Percentiles rank a stretch among this genome's conserved stretches.
Evolutionary conservation across 352 stramenopile genomes (phyloP).

Genomic region (Thraustochytrium sp.): DNA sequence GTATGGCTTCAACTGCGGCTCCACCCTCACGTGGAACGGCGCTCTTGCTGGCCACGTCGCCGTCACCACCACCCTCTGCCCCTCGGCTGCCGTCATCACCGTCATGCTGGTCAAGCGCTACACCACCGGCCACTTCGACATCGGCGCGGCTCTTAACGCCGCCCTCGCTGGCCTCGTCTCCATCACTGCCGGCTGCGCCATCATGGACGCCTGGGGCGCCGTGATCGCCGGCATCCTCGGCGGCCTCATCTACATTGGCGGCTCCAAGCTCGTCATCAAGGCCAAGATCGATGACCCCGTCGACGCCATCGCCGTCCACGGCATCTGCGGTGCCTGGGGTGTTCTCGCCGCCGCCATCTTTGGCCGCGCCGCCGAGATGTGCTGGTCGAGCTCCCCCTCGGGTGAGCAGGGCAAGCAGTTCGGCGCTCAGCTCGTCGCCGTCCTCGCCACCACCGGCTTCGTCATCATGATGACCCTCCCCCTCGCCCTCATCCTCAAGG

Average conservation of each 20-base stretch:
- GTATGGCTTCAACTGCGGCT: slow-evolving; percentile 55
- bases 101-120: slow-evolving; percentile 10
- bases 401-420: slow-evolving; percentile 5
- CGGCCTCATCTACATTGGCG: slow-evolving; percentile 11
- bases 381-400: not conserved
- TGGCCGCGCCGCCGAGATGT: not conserved
- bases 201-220: slow-evolving; percentile 3
- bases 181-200: slow-evolving; percentile 42
- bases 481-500: slow-evolving; percentile 40
- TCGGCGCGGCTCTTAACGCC: slow-evolving; percentile 40
- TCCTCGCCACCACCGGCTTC: not conserved
- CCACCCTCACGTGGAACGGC: slow-evolving; percentile 33
- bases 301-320: slow-evolving; percentile 40
- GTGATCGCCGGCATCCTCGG: slow-evolving; percentile 35
- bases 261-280: slow-evolving; percentile 34
- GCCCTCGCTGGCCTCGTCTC: slow-evolving; percentile 45
- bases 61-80: slow-evolving; percentile 35
- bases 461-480: not conserved
- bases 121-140: slow-evolving; percentile 23
- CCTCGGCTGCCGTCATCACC: slow-evolving; percentile 10
- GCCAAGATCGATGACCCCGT: slow-evolving; percentile 37
- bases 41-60: slow-evolving; percentile 26
- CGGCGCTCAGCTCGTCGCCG: slow-evolving; percentile 2
- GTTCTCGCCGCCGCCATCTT: slow-evolving; percentile 27
- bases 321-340: slow-evolving; percentile 34